phyloP scores from a whole-genome alignment of 768 basidiomycete species.

The Agaricus sinodeliciosus region DNA sequence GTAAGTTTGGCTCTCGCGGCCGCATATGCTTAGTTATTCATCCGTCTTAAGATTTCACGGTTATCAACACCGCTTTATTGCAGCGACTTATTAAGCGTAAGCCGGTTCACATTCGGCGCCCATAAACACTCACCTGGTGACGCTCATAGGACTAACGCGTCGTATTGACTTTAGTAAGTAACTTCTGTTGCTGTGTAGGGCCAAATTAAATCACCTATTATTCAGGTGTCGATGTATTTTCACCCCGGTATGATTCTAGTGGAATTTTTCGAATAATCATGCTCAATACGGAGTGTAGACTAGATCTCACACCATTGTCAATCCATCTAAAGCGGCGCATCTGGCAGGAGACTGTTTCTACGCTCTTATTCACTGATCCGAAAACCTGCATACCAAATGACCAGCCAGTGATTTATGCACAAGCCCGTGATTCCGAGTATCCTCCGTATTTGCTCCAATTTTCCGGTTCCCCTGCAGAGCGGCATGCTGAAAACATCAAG shows the following conservation, averaged over 20 bases:
- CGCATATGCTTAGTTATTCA: conserved; percentile 6
- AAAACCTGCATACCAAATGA: conserved; percentile 51
- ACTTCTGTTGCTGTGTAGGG: not conserved
- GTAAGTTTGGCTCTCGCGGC: conserved; percentile 28
- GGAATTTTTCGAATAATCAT: not conserved
- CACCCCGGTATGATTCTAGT: conserved; percentile 44
- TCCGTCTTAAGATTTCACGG: conserved; percentile 48
- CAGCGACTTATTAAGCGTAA: conserved; percentile 58
- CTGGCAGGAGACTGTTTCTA: conserved; percentile 73
- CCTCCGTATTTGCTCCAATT: conserved; percentile 70
- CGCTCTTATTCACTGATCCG: conserved; percentile 55
- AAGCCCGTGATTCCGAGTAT: conserved; percentile 48
- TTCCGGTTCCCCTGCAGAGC: conserved; percentile 54
- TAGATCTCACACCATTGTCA: conserved; percentile 51
- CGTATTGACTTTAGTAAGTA: conserved; percentile 72
- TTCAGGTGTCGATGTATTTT: conserved; percentile 74
- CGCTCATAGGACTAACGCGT: conserved; percentile 41
- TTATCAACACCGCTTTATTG: conserved; percentile 45
- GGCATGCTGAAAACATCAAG: conserved; percentile 77
- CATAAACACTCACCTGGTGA: not conserved
- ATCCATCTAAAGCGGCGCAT: conserved; percentile 63
- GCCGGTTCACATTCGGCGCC: conserved; percentile 13
- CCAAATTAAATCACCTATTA: not conserved
- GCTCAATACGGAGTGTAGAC: conserved; percentile 24
- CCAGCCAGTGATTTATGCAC: conserved; percentile 53